phyloP scores from a whole-genome alignment of 2,329 filamentous ascomycete genomes.

The Trichothecium roseum region DNA sequence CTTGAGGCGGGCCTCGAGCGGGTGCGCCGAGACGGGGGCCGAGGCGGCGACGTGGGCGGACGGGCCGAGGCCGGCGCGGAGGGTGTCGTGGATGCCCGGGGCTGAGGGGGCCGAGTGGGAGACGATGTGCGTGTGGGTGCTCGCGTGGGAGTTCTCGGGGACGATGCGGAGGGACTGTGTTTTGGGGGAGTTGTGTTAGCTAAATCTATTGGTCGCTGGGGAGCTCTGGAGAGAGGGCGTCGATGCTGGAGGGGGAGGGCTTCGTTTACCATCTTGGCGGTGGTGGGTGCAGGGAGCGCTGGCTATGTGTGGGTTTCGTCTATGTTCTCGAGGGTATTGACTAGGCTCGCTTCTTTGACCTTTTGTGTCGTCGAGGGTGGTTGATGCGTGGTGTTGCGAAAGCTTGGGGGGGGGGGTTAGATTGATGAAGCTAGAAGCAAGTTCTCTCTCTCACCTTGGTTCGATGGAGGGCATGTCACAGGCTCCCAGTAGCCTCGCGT shows the following conservation, averaged over 20 bases:
- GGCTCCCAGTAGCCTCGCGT: too few species aligned
- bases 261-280: constrained; percentile 38
- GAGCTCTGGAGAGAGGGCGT: constrained; percentile 3
- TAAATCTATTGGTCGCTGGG: constrained; percentile 4
- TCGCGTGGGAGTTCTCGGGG: constrained; percentile 57
- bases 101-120: constrained; percentile 74
- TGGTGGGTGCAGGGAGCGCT: background rate
- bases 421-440: constrained; percentile 5
- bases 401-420: constrained; percentile 2
- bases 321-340: too few species aligned
- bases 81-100: constrained; percentile 85
- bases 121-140: constrained; percentile 52
- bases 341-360: too few species aligned
- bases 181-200: constrained; percentile 8
- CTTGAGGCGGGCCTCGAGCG: constrained; percentile 80
- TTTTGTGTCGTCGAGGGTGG: too few species aligned
- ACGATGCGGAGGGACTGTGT: constrained; percentile 79
- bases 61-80: constrained; percentile 74
- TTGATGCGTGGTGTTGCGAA: constrained; percentile 4
- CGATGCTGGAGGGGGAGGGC: constrained; percentile 3
- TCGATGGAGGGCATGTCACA: too few species aligned
- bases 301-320: constrained; percentile 2
- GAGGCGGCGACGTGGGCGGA: constrained; percentile 36
- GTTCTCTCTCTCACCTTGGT: too few species aligned
- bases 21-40: constrained; percentile 57